Evolutionary conservation across 2,329 filamentous ascomycete species (phyloP), one percentile per base, ranked within the genome.

Genomic region (Aspergillus sojae): DNA sequence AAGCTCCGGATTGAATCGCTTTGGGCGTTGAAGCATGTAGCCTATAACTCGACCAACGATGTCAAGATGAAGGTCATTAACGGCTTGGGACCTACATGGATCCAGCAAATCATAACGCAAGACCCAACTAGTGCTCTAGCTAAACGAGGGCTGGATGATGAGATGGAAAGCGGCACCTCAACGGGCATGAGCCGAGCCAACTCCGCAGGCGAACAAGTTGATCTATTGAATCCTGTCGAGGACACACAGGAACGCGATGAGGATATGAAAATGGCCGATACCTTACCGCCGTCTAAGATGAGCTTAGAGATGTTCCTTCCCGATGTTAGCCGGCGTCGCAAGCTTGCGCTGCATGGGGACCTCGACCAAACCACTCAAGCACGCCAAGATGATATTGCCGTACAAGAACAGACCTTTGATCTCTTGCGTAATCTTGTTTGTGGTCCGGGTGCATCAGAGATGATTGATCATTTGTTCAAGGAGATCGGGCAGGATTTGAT

Each of bases 1-100:
- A 87, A 89, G 54, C 82, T 98, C 59, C 88, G 93, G 28, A 84
- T 96, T 30, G 93, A 95, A 71, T 93, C 94, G 26, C 80, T 99
- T 1, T 99, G 95, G 94, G 93, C 93, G 6, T 81, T 99, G 62
- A 98, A 98, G 75, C 93, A 98, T 78, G 85, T 97, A 57, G 90
- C 96, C 3, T 86, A 91, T 66, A 89, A 88, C 26, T 87, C 91
- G 6, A 85, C 86, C 21, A 88, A 90, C 52, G 86, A 90, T 14
- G 82, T 91, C 68, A 96, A 95, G 78, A 90, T 90, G 71, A 85
- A 86, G 55, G 92, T 92, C 64, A 80, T 98, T 14, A 88, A 94
- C 57, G 88, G 91, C 71, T 83, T 98, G 4, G 89, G 89, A 10
- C 86, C 92, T 0, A 88, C 87, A 12, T 97, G 93, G 92, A 84